Conservation (phyloP, 768 basidiomycete species). For the Saitozyma podzolica region DNA sequence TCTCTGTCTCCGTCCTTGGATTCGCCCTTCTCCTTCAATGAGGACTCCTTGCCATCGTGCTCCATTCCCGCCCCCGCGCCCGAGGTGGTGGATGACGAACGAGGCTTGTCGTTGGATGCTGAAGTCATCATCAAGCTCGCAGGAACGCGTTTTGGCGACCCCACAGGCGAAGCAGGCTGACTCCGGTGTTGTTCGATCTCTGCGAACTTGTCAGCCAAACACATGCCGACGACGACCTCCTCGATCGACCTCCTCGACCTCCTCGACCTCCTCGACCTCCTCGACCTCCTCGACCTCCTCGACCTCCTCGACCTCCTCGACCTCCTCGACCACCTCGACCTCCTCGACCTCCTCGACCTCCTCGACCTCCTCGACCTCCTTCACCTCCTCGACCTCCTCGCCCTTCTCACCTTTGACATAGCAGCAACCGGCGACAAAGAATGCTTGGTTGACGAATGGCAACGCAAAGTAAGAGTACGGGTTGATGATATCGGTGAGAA, state of each 20-base stretch:
- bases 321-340: too few relatives aligned
- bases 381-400: neutral
- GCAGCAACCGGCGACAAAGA: conserved; percentile 34
- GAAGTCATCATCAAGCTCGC: conserved; percentile 8
- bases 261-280: neutral
- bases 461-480: conserved; percentile 21
- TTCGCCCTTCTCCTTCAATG: too few relatives aligned
- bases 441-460: conserved; percentile 36
- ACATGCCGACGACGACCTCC: too few relatives aligned
- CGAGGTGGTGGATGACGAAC: neutral
- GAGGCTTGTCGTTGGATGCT: neutral
- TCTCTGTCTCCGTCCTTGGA: too few relatives aligned
- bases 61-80: neutral
- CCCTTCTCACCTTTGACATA: conserved; percentile 32
- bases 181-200: conserved; percentile 9
- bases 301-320: neutral
- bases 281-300: neutral
- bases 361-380: too few relatives aligned
- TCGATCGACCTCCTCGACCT: too few relatives aligned
- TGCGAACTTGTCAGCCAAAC: neutral
- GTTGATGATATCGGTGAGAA: conserved; percentile 34
- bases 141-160: conserved; percentile 7
- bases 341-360: too few relatives aligned
- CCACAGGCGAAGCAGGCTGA: neutral
- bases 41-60: neutral